Base-by-base conservation (phyloP, 306 rosid species). In the Acacia melanoxylon region DNA sequence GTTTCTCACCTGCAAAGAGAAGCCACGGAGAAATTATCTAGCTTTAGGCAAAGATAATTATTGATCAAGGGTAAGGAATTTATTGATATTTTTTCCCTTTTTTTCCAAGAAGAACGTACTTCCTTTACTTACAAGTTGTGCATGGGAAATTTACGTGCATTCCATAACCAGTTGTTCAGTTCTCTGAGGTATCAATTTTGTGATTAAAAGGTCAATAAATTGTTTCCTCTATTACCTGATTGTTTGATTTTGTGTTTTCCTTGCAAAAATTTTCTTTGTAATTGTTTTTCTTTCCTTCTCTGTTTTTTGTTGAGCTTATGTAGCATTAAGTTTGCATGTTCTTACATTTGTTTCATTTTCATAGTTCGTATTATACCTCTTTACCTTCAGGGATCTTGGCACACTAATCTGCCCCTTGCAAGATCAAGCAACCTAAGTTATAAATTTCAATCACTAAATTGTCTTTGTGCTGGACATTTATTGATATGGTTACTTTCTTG, bases 1-100 rank as follows among this genome's bases (percentile, higher is more conserved):
- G 45, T 90, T 74, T 80, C 81, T 72, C 88, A 86, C 45, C 80
- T 93, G 74, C 97, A 88, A 81, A 86, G 87, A 86, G 94, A 93
- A 84, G 95, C 92, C 71, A 61, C 73, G 75, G 86, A 76, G 75
- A 86, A 88, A 69, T 62, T 93, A n/a, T 70, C 86, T 61, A 78
- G 75, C 86, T 85, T 95, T 68, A 86, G 84, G 82, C 82, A 81
- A 80, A 90, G 78, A 15, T 80, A 84, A 68, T 80, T 86, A 78
- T 85, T 83, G 76, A 84, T 86, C 75, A 75, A 87, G 46, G 92
- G 90, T 82, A 44, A 5, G 49, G 19, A 69, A 41, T 40, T 27
- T 40, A 41, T 89, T 54, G 82, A 56, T 56, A 14, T 20, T 51
- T 52, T n/a, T n/a, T 2, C 4, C 8, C 82, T 80, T 88, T 49